These are phyloP conservation scores for Nectriaceae sp. DNA, from an alignment of 2,329 filamentous ascomycete genomes.

Conservation along the genomic window DNA sequence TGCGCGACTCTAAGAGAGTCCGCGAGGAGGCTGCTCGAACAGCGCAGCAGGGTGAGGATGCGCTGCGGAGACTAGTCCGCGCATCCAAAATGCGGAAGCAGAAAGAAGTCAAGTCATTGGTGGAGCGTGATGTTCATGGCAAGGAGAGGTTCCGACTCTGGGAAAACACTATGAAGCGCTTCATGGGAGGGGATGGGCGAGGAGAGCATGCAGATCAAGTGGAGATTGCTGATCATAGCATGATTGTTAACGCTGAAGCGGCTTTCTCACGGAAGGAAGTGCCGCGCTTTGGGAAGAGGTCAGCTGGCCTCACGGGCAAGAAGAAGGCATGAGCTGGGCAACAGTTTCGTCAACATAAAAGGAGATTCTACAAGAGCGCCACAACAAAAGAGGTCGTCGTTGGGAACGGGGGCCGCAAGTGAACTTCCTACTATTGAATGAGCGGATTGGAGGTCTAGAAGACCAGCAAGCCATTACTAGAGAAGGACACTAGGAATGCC, in stretches of 20 bases:
- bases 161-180: slow-evolving; percentile 61
- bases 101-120: slow-evolving; percentile 61
- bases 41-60: slow-evolving; percentile 63
- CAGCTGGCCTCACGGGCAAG: slow-evolving; percentile 27
- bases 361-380: background rate
- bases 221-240: slow-evolving; percentile 63
- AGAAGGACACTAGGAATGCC: too few relatives aligned
- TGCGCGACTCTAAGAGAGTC: slow-evolving; percentile 57
- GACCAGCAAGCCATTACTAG: background rate
- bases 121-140: slow-evolving; percentile 53
- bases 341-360: background rate
- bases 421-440: background rate
- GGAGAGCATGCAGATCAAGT: slow-evolving; percentile 39
- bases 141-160: slow-evolving; percentile 60
- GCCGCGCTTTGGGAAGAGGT: slow-evolving; percentile 48
- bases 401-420: background rate
- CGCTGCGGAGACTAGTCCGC: slow-evolving; percentile 58
- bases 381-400: background rate
- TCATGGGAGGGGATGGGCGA: slow-evolving; percentile 42
- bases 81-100: slow-evolving; percentile 66
- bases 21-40: slow-evolving; percentile 61
- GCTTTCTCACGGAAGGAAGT: slow-evolving; percentile 56
- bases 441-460: background rate
- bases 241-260: slow-evolving; percentile 63
- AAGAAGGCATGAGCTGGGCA: slow-evolving; percentile 16